Percentiles rank a stretch among this genome's conserved stretches.
Evolutionary conservation across 495 filamentous ascomycete genomes (phyloP).

Genomic region (Bacidia rubella): DNA sequence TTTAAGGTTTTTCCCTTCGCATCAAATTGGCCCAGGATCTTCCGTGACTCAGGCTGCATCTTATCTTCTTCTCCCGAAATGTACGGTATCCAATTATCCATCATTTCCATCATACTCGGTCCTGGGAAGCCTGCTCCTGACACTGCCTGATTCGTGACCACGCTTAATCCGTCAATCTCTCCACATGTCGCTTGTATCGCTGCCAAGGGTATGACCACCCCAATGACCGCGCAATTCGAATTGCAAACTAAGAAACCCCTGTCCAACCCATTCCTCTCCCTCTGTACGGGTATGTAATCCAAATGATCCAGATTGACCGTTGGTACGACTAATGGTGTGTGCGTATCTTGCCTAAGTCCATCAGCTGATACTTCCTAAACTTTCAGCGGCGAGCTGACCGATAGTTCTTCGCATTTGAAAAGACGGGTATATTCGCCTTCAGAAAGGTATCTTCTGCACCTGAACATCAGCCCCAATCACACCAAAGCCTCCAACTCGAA

Average conservation of each 20-base stretch:
- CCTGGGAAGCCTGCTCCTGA: constrained; percentile 83
- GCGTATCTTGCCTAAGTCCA: constrained; percentile 59
- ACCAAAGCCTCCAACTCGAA: background rate
- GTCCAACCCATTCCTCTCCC: constrained; percentile 46
- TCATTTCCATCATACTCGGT: constrained; percentile 55
- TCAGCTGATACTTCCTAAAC: too few relatives aligned
- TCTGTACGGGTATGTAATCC: constrained; percentile 63
- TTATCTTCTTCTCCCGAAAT: constrained; percentile 87
- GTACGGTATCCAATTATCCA: constrained; percentile 78
- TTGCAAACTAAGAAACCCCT: constrained; percentile 81
- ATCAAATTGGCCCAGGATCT: constrained; percentile 66
- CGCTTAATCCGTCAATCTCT: constrained; percentile 55
- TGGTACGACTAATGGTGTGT: constrained; percentile 75
- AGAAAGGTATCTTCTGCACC: constrained; percentile 62
- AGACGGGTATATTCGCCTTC: constrained; percentile 62
- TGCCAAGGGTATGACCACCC: constrained; percentile 77
- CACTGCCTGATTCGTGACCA: constrained; percentile 80
- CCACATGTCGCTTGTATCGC: constrained; percentile 68
- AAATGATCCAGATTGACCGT: constrained; percentile 74
- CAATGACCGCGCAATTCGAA: constrained; percentile 84
- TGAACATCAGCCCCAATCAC: background rate
- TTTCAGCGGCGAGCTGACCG: too few relatives aligned
- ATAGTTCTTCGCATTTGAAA: constrained; percentile 86
- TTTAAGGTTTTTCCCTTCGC: constrained; percentile 49
- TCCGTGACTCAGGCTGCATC: constrained; percentile 70